Evolutionary conservation across 306 rosid species (phyloP).

Genomic region (Vigna radiata): DNA sequence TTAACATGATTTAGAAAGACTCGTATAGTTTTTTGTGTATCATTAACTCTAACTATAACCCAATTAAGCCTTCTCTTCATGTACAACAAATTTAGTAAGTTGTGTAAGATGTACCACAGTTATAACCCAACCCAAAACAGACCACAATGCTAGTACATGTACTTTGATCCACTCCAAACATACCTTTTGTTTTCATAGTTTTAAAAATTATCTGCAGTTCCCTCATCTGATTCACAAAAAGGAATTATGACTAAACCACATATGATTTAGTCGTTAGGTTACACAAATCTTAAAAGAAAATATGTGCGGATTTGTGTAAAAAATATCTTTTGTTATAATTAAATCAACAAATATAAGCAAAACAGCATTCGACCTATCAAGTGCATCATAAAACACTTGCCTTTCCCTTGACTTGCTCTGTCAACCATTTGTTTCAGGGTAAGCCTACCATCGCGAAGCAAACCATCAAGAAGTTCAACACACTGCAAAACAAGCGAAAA

Average conservation of each 20-base stretch:
- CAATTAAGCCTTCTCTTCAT: slow-evolving; percentile 14
- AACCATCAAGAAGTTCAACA: slow-evolving; percentile 71
- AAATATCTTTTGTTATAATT: background rate
- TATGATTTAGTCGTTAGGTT: background rate
- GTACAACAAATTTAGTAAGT: slow-evolving; percentile 15
- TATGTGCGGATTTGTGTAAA: background rate
- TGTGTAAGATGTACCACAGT: background rate
- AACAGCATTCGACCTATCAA: slow-evolving; percentile 11
- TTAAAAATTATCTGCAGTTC: background rate
- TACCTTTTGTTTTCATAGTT: background rate
- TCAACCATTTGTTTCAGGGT: slow-evolving; percentile 71
- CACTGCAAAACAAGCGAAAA: slow-evolving; percentile 56
- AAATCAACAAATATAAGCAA: slow-evolving; percentile 1
- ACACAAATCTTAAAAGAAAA: slow-evolving; percentile 1
- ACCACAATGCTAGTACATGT: slow-evolving; percentile 16
- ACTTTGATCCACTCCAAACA: slow-evolving; percentile 27
- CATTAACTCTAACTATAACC: slow-evolving; percentile 2
- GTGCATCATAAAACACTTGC: slow-evolving; percentile 47
- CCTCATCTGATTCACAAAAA: background rate
- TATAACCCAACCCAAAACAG: slow-evolving; percentile 12
- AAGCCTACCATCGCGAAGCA: slow-evolving; percentile 90
- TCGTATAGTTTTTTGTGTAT: background rate
- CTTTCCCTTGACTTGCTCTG: slow-evolving; percentile 67
- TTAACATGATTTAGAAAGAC: background rate
- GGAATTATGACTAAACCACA: slow-evolving; percentile 3